Conservation (phyloP, 1,139 yeast species). For the Kluyveromyces sp. region DNA sequence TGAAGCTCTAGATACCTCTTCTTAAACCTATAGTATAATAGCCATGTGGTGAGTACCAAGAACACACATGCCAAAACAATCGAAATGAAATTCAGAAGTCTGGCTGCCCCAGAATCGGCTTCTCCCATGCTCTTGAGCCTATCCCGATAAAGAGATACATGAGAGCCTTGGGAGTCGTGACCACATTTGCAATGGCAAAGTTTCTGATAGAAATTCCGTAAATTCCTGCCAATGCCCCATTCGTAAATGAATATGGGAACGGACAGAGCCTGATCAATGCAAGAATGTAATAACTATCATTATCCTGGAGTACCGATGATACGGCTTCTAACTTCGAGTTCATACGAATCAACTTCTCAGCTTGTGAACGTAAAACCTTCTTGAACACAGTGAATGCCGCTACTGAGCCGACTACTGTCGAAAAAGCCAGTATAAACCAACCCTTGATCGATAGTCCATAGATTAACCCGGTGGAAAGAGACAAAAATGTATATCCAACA, state of each 20-base stretch:
- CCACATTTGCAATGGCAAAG: constrained; percentile 61
- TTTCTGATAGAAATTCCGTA: constrained; percentile 60
- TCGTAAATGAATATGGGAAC: constrained; percentile 82
- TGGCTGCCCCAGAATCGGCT: constrained; percentile 43
- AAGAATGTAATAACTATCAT: constrained; percentile 58
- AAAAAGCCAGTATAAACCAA: constrained; percentile 66
- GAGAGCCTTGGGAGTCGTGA: constrained; percentile 75
- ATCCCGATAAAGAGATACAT: constrained; percentile 77
- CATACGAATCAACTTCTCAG: constrained; percentile 42
- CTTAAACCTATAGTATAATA: constrained; percentile 55
- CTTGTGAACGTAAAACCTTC: constrained; percentile 48
- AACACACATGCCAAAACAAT: constrained; percentile 52
- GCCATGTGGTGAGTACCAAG: constrained; percentile 56
- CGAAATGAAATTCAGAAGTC: constrained; percentile 55
- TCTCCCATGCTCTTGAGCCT: constrained; percentile 67
- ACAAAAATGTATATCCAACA: constrained; percentile 68
- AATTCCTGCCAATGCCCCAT: constrained; percentile 84
- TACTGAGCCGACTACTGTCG: constrained; percentile 68
- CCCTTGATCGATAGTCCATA: constrained; percentile 72
- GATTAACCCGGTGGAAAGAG: constrained; percentile 68
- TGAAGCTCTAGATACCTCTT: constrained; percentile 29
- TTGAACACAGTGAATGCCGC: constrained; percentile 64
- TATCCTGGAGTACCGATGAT: constrained; percentile 62
- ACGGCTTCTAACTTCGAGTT: constrained; percentile 70
- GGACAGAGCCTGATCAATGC: constrained; percentile 80